These are phyloP conservation scores for Capsicum pubescens DNA, from an alignment of 257 asterid genomes.

Conservation along the genomic window DNA sequence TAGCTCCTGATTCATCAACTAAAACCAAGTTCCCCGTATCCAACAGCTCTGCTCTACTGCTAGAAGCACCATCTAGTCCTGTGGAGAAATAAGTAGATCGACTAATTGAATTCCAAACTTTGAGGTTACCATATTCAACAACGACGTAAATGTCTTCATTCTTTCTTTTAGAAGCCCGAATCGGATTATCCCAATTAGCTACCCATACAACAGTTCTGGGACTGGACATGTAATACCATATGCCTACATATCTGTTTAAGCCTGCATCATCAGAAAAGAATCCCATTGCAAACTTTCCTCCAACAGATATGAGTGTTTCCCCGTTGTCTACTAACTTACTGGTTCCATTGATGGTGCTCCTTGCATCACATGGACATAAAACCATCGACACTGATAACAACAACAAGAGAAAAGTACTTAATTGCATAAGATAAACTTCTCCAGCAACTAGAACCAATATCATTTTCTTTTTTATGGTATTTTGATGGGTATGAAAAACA, in stretches of 20 bases:
- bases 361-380: slow-evolving; percentile 35
- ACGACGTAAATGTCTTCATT: background rate
- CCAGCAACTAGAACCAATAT: background rate
- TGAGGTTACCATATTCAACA: slow-evolving; percentile 45
- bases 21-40: slow-evolving; percentile 55
- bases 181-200: slow-evolving; percentile 39
- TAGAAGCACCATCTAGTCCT: background rate
- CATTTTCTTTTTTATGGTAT: background rate
- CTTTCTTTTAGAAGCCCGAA: background rate
- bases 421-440: background rate
- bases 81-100: background rate
- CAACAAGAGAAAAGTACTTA: background rate
- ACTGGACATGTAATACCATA: slow-evolving; percentile 40
- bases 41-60: slow-evolving; percentile 38
- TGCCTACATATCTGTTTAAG: slow-evolving; percentile 39
- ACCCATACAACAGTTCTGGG: slow-evolving; percentile 52
- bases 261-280: slow-evolving; percentile 37
- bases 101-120: slow-evolving; percentile 16
- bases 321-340: background rate
- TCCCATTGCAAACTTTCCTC: slow-evolving; percentile 47
- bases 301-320: slow-evolving; percentile 47
- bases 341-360: slow-evolving; percentile 37
- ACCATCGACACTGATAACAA: background rate
- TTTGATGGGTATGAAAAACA: background rate
- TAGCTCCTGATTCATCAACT: slow-evolving; percentile 18